A percentile compares a stretch with the other conserved stretches of the same genome.
Conservation (phyloP, 2,329 filamentous ascomycete genomes). For the Colletotrichum simmondsii region DNA sequence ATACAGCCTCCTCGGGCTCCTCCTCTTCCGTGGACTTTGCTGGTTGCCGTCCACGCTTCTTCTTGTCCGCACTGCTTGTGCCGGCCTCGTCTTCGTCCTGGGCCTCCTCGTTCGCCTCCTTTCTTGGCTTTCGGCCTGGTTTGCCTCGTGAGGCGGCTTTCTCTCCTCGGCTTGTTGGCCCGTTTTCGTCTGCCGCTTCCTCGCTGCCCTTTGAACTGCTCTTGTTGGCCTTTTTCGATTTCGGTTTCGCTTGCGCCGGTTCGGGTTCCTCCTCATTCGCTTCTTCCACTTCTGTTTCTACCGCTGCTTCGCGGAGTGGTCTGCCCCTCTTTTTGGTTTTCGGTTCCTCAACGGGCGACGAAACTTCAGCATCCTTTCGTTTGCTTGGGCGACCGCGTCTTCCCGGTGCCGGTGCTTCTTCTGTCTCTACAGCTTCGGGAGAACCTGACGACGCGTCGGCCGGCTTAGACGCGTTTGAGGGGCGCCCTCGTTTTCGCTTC, state of each 20-base stretch:
- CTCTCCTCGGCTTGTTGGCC: not conserved
- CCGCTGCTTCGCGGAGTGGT: constrained; percentile 4
- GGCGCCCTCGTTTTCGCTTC: constrained; percentile 57
- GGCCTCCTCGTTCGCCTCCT: not conserved
- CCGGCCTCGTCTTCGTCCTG: not conserved
- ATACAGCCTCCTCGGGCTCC: constrained; percentile 29
- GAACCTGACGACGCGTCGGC: constrained; percentile 39
- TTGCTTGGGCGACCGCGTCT: constrained; percentile 42
- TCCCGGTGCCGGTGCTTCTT: constrained; percentile 37
- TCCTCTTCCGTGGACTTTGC: not conserved
- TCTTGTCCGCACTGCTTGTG: not conserved
- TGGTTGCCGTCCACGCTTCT: constrained; percentile 3
- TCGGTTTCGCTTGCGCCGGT: constrained; percentile 1
- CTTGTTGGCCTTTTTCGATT: not conserved
- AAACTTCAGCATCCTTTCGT: not conserved
- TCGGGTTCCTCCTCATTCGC: not conserved
- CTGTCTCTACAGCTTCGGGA: constrained; percentile 35
- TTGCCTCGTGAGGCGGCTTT: not conserved
- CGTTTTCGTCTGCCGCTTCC: not conserved
- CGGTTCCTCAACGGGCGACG: not conserved
- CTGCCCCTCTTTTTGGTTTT: constrained; percentile 24
- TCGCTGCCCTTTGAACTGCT: not conserved
- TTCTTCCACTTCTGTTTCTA: not conserved
- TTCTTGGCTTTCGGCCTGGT: not conserved
- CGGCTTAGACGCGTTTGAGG: constrained; percentile 52